Evolutionary conservation across 192 early-diverging fungal genomes (phyloP), one percentile per base, ranked within the genome.

Genomic region (Coemansia sp.): DNA sequence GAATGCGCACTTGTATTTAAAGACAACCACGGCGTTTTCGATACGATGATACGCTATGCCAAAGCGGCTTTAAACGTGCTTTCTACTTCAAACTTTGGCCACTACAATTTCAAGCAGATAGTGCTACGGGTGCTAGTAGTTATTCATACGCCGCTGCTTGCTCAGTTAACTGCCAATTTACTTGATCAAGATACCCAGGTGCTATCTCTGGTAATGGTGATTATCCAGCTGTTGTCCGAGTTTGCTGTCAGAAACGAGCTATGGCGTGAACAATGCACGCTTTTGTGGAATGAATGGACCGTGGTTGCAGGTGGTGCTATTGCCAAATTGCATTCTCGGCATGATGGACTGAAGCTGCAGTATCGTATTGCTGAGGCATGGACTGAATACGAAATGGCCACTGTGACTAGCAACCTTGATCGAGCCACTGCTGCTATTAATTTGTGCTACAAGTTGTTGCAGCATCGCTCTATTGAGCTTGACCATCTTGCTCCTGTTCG

Each of bases 291-390:
- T 26, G 62, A 65, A 0, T 71, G 62, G 69, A 36, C 47, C 18
- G 13, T 42, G 19, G 33, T 41, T 6, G 19, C 45, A 6, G 45
- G 54, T 12, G 20, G 45, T 2, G 57, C 56, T 4, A 55, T 44
- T 36, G 36, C 14, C 21, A 19, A 43, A 6, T 21, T 33, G 14
- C 23, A 6, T 35, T 53, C 12, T 14, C 39, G 1, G 35, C 11
- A 13, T 26, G 28, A 11, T 50, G 57, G 18, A 35, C 40, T 18
- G 26, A 26, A 26, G 23, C 23, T 12, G 30, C 56, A 48, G 12
- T 71, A 65, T 41, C 21, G 15, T n/a, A 11, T 70, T 50, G 60
- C 54, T 3, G 52, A 70, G 59, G 39, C 63, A 13, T 77, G 74
- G 74, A 53, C 64, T 1, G 23, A 40, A 8, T 77, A 77, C 18